These are phyloP conservation scores for Hyparrhenia diplandra DNA, from an alignment of 176 grass and related monocot species.

Conservation along the genomic window DNA sequence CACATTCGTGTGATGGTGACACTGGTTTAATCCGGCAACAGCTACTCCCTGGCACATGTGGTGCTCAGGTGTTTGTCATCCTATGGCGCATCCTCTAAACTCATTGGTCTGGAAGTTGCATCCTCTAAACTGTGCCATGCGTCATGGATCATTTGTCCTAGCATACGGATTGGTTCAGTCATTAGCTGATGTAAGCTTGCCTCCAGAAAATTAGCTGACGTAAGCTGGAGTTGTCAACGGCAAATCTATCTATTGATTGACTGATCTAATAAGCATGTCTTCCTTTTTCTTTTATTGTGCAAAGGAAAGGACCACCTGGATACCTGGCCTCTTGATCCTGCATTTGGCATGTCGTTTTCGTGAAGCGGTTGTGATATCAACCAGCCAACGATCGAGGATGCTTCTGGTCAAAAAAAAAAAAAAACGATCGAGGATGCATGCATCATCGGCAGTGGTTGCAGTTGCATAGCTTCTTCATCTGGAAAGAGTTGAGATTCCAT, in stretches of 20 bases:
- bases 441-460: neutral
- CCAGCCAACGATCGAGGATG: neutral
- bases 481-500: neutral
- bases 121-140: neutral
- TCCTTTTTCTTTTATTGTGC: neutral
- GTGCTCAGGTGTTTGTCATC: too few species aligned
- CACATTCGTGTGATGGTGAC: too few species aligned
- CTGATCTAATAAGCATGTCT: neutral
- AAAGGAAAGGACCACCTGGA: neutral
- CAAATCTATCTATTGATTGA: neutral
- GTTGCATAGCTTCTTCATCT: neutral
- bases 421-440: neutral
- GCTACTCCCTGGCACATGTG: too few species aligned
- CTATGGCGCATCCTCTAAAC: too few species aligned
- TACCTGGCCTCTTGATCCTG: neutral
- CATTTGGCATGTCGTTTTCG: neutral
- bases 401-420: too few species aligned
- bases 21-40: too few species aligned
- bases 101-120: neutral
- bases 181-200: constrained; percentile 3
- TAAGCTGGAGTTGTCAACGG: neutral
- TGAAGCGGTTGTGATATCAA: neutral
- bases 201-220: neutral
- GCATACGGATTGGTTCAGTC: neutral
- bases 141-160: neutral